Evolutionary conservation across 2,329 filamentous ascomycete genomes (phyloP), one percentile per base, ranked within the genome.

Genomic region (Neoarthrinium moseri): DNA sequence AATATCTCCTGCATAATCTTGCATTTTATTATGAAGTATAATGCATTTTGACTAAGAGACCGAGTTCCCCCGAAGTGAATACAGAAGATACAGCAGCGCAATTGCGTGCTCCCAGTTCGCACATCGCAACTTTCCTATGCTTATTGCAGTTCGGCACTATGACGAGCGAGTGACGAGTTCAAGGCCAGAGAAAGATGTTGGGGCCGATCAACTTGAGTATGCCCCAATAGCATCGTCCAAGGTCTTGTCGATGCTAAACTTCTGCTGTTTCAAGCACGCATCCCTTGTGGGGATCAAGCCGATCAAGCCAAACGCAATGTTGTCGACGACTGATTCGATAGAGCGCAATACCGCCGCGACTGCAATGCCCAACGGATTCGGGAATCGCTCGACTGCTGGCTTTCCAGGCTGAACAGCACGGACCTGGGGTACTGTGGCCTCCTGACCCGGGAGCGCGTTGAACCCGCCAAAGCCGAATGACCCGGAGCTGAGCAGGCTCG

Each of bases 181-280:
- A n/a, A n/a, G n/a, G 26, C n/a, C 8, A 29, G 8, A 7, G 8
- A 29, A 7, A 8, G n/a, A 29, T 29, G 26, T 7, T 29, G n/a
- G n/a, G 26, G 11, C 12, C 4, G 17, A 13, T 41, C 17, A 41
- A n/a, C 15, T 29, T 11, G 38, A 41, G 20, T 50, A 47, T 6
- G 47, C 44, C 4, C 12, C 22, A 36, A 50, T 50, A 20, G 47
- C 47, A 26, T 46, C 47, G 23, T 44, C 43, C 39, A 50, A 32
- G 5, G 44, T 47, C 13, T 30, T 32, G 17, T 50, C 44, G 34
- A 50, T 43, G 22, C 33, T 50, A 13, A 15, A 5, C 39, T 46
- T 34, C 42, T 49, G 47, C 27, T 46, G 47, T 29, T 39, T 34
- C 22, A 50, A 22, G 33, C 47, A 47, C 20, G 29, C 33, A 20